Percentiles rank a stretch among this genome's conserved stretches.
Evolutionary conservation across 495 filamentous ascomycete species (phyloP).

Genomic region (Penicillium manginii): DNA sequence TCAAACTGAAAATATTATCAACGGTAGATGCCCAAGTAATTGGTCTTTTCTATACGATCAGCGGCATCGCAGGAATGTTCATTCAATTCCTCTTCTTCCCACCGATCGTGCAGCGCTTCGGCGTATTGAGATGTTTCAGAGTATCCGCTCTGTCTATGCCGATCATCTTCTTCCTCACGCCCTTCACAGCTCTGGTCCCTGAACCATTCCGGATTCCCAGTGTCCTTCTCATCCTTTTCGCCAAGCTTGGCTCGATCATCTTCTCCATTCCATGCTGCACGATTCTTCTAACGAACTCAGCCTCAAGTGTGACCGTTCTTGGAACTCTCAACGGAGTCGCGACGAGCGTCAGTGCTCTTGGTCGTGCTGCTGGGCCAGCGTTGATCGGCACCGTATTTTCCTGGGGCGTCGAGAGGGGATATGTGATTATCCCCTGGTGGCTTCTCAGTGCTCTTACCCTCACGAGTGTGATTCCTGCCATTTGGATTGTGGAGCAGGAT

Average conservation of each 20-base stretch:
- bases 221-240: slow-evolving; percentile 52
- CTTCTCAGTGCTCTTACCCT: slow-evolving; percentile 60
- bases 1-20: neutral
- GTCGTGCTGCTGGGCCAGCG: slow-evolving; percentile 77
- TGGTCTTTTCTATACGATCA: slow-evolving; percentile 75
- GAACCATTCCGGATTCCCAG: slow-evolving; percentile 40
- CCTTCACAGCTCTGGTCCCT: slow-evolving; percentile 69
- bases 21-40: slow-evolving; percentile 62
- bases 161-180: slow-evolving; percentile 70
- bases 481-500: slow-evolving; percentile 74
- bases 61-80: slow-evolving; percentile 70
- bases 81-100: slow-evolving; percentile 85
- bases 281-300: slow-evolving; percentile 90
- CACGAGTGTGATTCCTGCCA: slow-evolving; percentile 67
- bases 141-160: slow-evolving; percentile 64
- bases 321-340: slow-evolving; percentile 91
- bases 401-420: slow-evolving; percentile 69
- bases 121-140: slow-evolving; percentile 71
- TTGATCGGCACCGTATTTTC: slow-evolving; percentile 67
- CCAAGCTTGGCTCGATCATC: slow-evolving; percentile 71
- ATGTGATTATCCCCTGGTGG: slow-evolving; percentile 82
- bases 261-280: slow-evolving; percentile 86
- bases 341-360: slow-evolving; percentile 76
- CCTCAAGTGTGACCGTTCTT: slow-evolving; percentile 69
- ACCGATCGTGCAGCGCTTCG: slow-evolving; percentile 64